Percentiles rank a stretch among this genome's conserved stretches.
Conservation (phyloP, 306 rosid genomes). For the Vigna angularis region DNA sequence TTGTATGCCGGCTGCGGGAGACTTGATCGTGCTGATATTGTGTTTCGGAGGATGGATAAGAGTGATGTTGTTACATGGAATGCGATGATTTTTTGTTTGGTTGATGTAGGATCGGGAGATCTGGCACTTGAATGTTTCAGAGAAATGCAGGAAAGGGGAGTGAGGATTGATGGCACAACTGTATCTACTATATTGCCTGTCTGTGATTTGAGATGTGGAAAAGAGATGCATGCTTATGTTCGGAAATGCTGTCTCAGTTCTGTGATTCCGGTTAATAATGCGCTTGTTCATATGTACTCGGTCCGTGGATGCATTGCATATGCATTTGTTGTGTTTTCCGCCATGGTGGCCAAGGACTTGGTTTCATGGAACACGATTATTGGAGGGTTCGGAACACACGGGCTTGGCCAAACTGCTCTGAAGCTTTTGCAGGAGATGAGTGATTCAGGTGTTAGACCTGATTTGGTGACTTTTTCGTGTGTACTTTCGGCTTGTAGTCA, state of each 20-base stretch:
- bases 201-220: slow-evolving; percentile 56
- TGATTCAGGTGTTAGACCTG: slow-evolving; percentile 40
- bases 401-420: slow-evolving; percentile 53
- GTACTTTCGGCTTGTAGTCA: slow-evolving; percentile 63
- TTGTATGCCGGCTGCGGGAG: slow-evolving; percentile 49
- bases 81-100: slow-evolving; percentile 56
- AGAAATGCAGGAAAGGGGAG: slow-evolving; percentile 52
- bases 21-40: slow-evolving; percentile 42
- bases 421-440: slow-evolving; percentile 56
- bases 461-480: slow-evolving; percentile 56
- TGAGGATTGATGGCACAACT: slow-evolving; percentile 50
- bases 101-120: slow-evolving; percentile 47
- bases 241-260: slow-evolving; percentile 35
- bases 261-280: slow-evolving; percentile 49
- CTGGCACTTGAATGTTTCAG: slow-evolving; percentile 51
- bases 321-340: slow-evolving; percentile 53
- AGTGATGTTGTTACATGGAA: slow-evolving; percentile 62
- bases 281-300: slow-evolving; percentile 56
- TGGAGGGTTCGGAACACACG: slow-evolving; percentile 60
- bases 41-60: slow-evolving; percentile 52
- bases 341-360: slow-evolving; percentile 50
- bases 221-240: slow-evolving; percentile 52
- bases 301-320: slow-evolving; percentile 51
- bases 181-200: slow-evolving; percentile 53
- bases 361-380: slow-evolving; percentile 63